Percentiles rank a stretch among this genome's conserved stretches.
phyloP scores from a whole-genome alignment of 768 basidiomycete genomes.

The Lactarius indigo region DNA sequence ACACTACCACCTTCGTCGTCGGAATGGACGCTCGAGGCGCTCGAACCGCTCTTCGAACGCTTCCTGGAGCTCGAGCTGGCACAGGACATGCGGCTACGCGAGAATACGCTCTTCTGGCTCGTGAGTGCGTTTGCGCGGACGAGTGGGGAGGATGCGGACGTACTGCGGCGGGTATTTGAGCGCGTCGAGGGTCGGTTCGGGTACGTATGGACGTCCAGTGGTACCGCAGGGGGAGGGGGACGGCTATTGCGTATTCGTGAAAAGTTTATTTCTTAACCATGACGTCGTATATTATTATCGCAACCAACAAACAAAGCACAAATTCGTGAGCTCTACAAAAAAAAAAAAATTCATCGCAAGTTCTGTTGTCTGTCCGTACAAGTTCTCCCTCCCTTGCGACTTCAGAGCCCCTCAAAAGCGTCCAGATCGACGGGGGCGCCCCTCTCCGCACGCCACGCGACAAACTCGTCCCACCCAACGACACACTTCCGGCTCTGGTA shows the following conservation, averaged over 20 bases:
- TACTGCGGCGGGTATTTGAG: constrained; percentile 55
- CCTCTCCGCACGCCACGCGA: constrained; percentile 62
- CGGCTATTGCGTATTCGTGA: constrained; percentile 43
- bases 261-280: constrained; percentile 30
- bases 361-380: not conserved
- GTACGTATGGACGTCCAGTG: constrained; percentile 36
- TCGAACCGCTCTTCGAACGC: constrained; percentile 53
- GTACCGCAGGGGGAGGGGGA: constrained; percentile 32
- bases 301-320: not conserved
- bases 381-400: not conserved
- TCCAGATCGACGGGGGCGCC: constrained; percentile 30
- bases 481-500: constrained; percentile 75
- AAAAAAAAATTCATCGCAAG: not conserved
- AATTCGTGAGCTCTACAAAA: not conserved
- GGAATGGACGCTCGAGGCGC: constrained; percentile 55
- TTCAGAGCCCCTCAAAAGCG: not conserved
- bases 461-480: constrained; percentile 74
- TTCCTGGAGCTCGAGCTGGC: constrained; percentile 64
- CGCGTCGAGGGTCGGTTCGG: constrained; percentile 49
- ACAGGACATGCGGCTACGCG: constrained; percentile 39
- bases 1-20: no score
- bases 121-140: constrained; percentile 60
- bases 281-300: not conserved
- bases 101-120: constrained; percentile 59
- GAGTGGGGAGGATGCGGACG: constrained; percentile 46